Base-by-base conservation (phyloP, 2,329 filamentous ascomycete species). In the Verticillium nubilum region DNA sequence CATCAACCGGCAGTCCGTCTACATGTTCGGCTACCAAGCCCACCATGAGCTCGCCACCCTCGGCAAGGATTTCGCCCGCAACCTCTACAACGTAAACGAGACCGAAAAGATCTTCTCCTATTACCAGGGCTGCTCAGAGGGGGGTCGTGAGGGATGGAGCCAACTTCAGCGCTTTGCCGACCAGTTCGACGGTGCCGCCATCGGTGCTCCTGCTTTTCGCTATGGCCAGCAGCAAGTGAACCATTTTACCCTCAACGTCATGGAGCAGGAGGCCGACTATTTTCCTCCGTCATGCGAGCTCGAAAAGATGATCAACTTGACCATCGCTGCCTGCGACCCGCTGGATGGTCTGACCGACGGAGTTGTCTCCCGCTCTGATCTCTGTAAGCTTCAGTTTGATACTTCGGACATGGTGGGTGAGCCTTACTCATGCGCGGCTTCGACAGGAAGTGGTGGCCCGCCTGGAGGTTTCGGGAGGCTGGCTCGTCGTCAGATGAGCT, bases 61-160 rank as follows among this genome's bases (percentile, higher is more conserved):
- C 12, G 78, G 77, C 23, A 80, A 80, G 65, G 68, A 71, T 52
- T 70, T 80, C 29, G 73, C 78, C 4, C 70, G 69, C 35, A 72
- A 71, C 10, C 73, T 80, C 66, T 80, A 77, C 65, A 69, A 67
- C 68, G 64, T 72, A 19, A 56, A 67, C 1, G 57, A 61, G 5
- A 56, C 25, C 19, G 58, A 64, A 15, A 70, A 68, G 61, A 54
- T 74, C 12, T 80, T 78, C 67, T 72, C 78, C 2, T 83, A 83
- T 69, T 84, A 79, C 63, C 75, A 81, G 62, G 81, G 80, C 3
- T 84, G 81, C 67, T 83, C 80, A 13, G 80, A 84, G 57, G 81
- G 81, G 23, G 81, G 78, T 1, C 73, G 78, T 5, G 76, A 80
- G 63, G 78, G 73, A 15, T 77, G 73, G 73, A 76, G 73, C 59